Evolutionary conservation across 2,329 filamentous ascomycete genomes (phyloP).

Genomic region (Phyllosticta citrichinensis): DNA sequence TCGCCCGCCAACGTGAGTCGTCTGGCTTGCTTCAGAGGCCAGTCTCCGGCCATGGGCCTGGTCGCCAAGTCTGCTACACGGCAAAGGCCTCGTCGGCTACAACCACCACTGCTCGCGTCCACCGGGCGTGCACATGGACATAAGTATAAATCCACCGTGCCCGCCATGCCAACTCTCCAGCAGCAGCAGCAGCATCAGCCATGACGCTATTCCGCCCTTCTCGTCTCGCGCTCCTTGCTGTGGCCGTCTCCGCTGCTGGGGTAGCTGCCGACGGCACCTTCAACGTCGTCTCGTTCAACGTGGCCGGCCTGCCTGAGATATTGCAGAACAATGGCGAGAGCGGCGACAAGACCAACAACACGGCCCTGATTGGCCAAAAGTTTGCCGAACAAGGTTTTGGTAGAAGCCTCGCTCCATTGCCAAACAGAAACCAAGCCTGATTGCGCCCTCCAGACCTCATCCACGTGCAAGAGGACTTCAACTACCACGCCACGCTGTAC

Average conservation of each 20-base stretch:
- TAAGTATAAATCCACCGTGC: neutral
- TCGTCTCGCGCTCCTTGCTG: slow-evolving; percentile 1
- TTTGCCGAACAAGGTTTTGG: slow-evolving; percentile 46
- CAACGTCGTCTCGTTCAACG: slow-evolving; percentile 47
- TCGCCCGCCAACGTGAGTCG: neutral
- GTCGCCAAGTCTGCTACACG: neutral
- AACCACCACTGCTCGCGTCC: neutral
- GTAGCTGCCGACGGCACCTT: slow-evolving; percentile 29
- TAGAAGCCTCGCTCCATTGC: slow-evolving; percentile 22
- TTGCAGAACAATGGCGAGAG: slow-evolving; percentile 51
- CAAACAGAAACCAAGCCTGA: neutral
- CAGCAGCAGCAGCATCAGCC: neutral
- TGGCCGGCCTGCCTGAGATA: slow-evolving; percentile 48
- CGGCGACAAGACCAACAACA: slow-evolving; percentile 52
- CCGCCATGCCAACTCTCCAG: neutral
- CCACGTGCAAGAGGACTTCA: slow-evolving; percentile 60
- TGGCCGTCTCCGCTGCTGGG: neutral
- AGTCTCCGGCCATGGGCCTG: neutral
- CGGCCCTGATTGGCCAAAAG: slow-evolving; percentile 45
- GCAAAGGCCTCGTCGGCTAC: neutral
- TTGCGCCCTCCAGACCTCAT: slow-evolving; percentile 33
- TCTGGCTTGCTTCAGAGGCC: neutral
- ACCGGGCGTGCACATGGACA: neutral
- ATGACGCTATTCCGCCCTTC: neutral
- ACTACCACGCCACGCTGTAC: slow-evolving; percentile 57